Conservation (phyloP, 2,329 filamentous ascomycete genomes). For the Aspergillus novoparasiticus region DNA sequence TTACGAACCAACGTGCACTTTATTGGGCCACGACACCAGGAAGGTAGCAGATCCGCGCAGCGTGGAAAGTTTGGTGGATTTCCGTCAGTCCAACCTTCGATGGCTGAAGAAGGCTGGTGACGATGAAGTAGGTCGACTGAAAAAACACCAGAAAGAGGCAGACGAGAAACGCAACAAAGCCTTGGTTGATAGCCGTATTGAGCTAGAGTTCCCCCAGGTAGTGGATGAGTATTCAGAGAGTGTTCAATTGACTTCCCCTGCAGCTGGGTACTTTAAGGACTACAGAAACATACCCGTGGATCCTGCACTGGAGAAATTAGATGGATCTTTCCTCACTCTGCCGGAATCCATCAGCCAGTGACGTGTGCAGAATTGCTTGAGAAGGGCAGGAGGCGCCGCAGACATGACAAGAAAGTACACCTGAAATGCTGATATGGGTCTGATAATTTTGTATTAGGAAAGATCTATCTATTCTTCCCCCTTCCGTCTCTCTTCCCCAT, state of each 20-base stretch:
- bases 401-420: not conserved
- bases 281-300: constrained; percentile 46
- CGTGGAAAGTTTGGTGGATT: constrained; percentile 87
- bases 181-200: constrained; percentile 47
- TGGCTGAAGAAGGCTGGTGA: constrained; percentile 71
- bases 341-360: constrained; percentile 10
- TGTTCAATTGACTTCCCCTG: constrained; percentile 33
- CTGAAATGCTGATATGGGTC: not conserved
- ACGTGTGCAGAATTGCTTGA: not conserved
- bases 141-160: constrained; percentile 56
- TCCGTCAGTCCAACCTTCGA: constrained; percentile 80
- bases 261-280: constrained; percentile 10
- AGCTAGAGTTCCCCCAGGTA: constrained; percentile 32
- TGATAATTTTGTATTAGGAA: not conserved
- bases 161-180: constrained; percentile 54
- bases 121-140: constrained; percentile 51
- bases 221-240: not conserved
- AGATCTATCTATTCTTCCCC: not conserved
- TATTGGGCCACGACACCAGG: constrained; percentile 88
- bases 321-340: constrained; percentile 18
- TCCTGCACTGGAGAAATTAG: constrained; percentile 38
- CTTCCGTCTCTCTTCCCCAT: no score
- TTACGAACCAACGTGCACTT: constrained; percentile 83
- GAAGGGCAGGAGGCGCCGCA: not conserved
- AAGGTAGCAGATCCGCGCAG: constrained; percentile 89